Base-by-base conservation (phyloP, 179 eudicot species). In the Silene coronaria region DNA sequence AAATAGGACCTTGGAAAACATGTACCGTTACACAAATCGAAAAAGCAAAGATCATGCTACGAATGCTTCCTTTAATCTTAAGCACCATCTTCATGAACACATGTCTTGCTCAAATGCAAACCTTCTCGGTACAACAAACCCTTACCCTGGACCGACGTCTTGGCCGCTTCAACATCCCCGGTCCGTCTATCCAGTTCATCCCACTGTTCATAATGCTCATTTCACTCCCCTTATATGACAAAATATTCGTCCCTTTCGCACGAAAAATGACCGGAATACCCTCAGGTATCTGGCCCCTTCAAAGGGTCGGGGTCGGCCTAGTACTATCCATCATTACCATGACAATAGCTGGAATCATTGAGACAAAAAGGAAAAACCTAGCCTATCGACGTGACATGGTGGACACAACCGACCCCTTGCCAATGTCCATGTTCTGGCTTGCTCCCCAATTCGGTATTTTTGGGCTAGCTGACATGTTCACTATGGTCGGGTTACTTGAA, bases 71-170 rank as follows among this genome's bases (percentile, higher is more conserved):
- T n/a, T 5, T 67, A 5, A 32, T 67, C n/a, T 23, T 36, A 4
- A 32, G 70, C 70, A 67, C 70, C 24, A 36, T 67, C 70, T 67
- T 67, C 70, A 32, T 67, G 48, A 67, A 67, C 70, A 67, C 70
- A 36, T 32, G 46, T 36, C 23, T 67, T n/a, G 70, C 70, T 24
- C 70, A 67, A 19, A 1, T 67, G 13, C 70, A 67, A 67, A 67
- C 70, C 48, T 67, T 67, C 12, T 67, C 70, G 16, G 70, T 67
- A 12, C 70, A 67, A 32, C 70, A 67, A n/a, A 36, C 48, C 16
- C 8, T 13, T 3, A 32, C 46, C 23, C 36, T 67, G 70, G 9
- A 67, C 51, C 10, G 48, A 17, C 48, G 19, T 17, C 70, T 67
- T 16, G 51, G 48, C 2, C 9, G 12, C 48, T 67, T 67, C 51